Conservation (phyloP, 176 grass and related monocot species). For the Triticum turgidum region DNA sequence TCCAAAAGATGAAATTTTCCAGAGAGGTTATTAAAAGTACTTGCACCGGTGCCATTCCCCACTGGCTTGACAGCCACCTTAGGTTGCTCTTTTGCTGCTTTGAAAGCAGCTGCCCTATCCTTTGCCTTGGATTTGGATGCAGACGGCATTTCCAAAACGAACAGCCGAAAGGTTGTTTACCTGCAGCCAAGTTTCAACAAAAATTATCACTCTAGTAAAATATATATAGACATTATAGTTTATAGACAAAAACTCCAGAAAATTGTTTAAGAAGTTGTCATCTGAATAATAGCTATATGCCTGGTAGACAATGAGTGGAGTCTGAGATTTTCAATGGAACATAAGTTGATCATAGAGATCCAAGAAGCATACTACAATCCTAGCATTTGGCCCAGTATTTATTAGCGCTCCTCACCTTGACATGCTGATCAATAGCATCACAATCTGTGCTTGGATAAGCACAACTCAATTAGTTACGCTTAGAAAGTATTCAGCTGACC, state of each 20-base stretch:
- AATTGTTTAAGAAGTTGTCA: neutral
- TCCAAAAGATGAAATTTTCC: conserved; percentile 92
- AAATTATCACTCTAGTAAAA: conserved; percentile 14
- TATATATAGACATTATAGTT: neutral
- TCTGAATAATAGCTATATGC: neutral
- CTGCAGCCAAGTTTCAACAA: conserved; percentile 33
- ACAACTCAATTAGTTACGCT: neutral
- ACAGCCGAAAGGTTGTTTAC: conserved; percentile 18
- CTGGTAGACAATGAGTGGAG: neutral
- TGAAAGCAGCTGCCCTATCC: conserved; percentile 57
- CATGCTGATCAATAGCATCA: neutral
- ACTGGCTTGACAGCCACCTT: conserved; percentile 65
- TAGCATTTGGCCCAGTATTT: neutral
- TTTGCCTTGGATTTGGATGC: conserved; percentile 91
- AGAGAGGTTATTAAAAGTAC: conserved; percentile 70
- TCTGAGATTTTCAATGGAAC: neutral
- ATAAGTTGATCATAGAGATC: conserved; percentile 5
- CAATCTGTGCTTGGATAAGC: neutral
- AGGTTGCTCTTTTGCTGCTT: conserved; percentile 61
- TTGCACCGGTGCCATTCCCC: conserved; percentile 55
- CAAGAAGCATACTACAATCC: neutral
- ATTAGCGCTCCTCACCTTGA: neutral
- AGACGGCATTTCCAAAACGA: conserved; percentile 68
- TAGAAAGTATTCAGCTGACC: conserved; percentile 4
- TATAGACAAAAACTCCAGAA: neutral